phyloP scores from a whole-genome alignment of 495 filamentous ascomycete species.

The Neurospora terricola region DNA sequence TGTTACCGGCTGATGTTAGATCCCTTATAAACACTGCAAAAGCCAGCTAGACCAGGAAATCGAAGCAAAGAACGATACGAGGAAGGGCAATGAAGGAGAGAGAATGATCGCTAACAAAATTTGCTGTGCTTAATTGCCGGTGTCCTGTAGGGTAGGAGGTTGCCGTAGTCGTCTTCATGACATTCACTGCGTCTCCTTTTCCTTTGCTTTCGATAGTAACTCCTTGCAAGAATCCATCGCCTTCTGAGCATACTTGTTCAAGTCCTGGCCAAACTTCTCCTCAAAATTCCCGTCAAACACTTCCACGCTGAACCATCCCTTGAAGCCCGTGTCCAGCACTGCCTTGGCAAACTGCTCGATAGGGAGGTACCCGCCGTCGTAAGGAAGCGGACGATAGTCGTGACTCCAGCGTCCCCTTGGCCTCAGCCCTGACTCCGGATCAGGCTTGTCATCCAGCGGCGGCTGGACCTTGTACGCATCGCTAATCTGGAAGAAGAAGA shows the following conservation, averaged over 20 bases:
- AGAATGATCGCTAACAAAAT: background rate
- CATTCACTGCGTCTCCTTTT: background rate
- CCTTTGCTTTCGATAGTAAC: constrained; percentile 26
- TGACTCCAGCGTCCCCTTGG: constrained; percentile 64
- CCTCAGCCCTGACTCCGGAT: constrained; percentile 33
- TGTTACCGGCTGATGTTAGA: background rate
- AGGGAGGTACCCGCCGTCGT: constrained; percentile 63
- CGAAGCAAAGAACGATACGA: background rate
- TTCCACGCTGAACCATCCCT: constrained; percentile 66
- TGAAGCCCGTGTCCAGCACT: constrained; percentile 60
- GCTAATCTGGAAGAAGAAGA: constrained; percentile 65
- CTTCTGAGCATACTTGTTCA: constrained; percentile 47
- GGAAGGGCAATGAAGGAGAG: background rate
- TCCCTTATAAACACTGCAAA: background rate
- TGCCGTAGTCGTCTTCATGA: background rate
- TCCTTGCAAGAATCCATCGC: constrained; percentile 48
- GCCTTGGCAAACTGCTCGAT: constrained; percentile 54
- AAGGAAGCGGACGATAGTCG: constrained; percentile 60
- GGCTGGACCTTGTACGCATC: constrained; percentile 60
- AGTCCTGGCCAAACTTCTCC: constrained; percentile 41
- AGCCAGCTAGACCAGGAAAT: background rate
- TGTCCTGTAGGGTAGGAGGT: background rate
- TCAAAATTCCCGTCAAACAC: constrained; percentile 61
- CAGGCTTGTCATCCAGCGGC: constrained; percentile 37
- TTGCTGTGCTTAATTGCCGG: background rate